Evolutionary conservation across 1,284 basidiomycete species (phyloP), one percentile per base, ranked within the genome.

Genomic region (Boletus smithii): DNA sequence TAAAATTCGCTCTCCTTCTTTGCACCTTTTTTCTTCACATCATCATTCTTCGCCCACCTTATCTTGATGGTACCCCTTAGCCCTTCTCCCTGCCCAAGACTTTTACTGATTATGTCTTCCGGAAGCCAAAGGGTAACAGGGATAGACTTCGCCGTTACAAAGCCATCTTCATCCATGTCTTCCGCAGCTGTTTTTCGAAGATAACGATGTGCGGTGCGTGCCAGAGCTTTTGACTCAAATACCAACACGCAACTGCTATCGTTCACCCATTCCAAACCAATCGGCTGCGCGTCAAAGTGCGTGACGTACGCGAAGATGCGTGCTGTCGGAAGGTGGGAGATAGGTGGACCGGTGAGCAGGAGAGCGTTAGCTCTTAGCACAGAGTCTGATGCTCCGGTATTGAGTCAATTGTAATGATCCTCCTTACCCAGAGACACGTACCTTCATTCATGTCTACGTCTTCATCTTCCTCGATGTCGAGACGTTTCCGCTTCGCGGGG

Each of bases 231-330:
- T 20, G 79, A 70, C 10, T 76, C 67, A 59, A 88, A 91, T 39
- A 91, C 82, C 46, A 90, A 70, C 5, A 91, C 75, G 57, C 86
- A 89, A 23, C 84, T 86, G 23, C 71, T 81, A 67, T 91, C 88
- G 61, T 88, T 80, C 8, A 91, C 74, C 88, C 87, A 89, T 64
- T 90, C 85, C 8, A 88, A 68, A 2, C 75, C 83, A 49, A 87
- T 73, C 0, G 87, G 88, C 20, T 76, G 73, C 0, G 78, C 73
- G 39, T 84, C 80, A 58, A 84, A 87, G 55, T 88, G 80, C 1
- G 80, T 83, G 20, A 81, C 81, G 56, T 90, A 91, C 0, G 82
- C 87, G 59, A 90, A 90, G 46, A 88, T 73, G 43, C 80, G 75
- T 5, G 76, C 71, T 5, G 88, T 89, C 16, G 83, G 77, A 9